Conservation (phyloP, 2,329 filamentous ascomycete species). For the Calonectria hongkongensis region DNA sequence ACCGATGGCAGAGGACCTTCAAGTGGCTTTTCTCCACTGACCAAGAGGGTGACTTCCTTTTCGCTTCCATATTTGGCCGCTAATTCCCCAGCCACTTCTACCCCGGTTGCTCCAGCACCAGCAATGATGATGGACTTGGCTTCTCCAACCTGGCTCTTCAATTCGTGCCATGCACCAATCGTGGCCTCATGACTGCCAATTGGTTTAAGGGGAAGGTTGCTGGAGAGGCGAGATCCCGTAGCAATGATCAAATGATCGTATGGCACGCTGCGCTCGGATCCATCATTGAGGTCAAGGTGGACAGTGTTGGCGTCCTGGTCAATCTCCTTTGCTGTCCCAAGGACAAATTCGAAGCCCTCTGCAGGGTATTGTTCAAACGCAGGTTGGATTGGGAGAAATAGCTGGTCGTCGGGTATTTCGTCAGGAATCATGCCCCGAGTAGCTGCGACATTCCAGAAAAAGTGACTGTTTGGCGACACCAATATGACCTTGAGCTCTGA, state of each 20-base stretch:
- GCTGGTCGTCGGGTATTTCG: slow-evolving; percentile 66
- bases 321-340: slow-evolving; percentile 66
- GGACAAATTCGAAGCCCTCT: slow-evolving; percentile 68
- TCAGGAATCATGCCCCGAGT: slow-evolving; percentile 72
- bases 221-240: slow-evolving; percentile 69
- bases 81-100: slow-evolving; percentile 62
- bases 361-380: slow-evolving; percentile 67
- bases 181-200: slow-evolving; percentile 66
- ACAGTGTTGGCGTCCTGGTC: slow-evolving; percentile 60
- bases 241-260: slow-evolving; percentile 74
- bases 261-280: slow-evolving; percentile 56
- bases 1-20: slow-evolving; percentile 55
- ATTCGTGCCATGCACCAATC: slow-evolving; percentile 58
- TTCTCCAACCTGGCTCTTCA: slow-evolving; percentile 50
- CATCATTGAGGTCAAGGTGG: slow-evolving; percentile 58
- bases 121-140: slow-evolving; percentile 61
- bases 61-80: slow-evolving; percentile 56
- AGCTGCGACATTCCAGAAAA: slow-evolving; percentile 74
- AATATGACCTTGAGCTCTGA: slow-evolving; percentile 70
- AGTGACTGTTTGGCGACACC: slow-evolving; percentile 72
- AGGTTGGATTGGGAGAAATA: slow-evolving; percentile 67
- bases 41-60: slow-evolving; percentile 55
- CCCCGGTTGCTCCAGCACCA: slow-evolving; percentile 62
- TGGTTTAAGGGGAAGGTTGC: slow-evolving; percentile 68
- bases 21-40: slow-evolving; percentile 48